These are phyloP conservation scores for Pseudocohnilembus persalinus DNA, from an alignment of 169 alveolate genomes.

Conservation along the genomic window DNA sequence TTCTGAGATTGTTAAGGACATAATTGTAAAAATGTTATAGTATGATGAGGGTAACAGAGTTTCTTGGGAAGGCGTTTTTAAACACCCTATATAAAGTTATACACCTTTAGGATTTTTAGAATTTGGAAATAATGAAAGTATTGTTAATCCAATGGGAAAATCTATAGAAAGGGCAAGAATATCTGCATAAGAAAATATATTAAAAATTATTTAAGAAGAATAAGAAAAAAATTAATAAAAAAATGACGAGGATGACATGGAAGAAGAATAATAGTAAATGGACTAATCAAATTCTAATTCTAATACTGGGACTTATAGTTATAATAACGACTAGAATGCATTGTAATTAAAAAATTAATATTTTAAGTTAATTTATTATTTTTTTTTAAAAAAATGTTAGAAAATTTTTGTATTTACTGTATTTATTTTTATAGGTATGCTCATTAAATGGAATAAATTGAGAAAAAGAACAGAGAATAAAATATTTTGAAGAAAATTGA, in stretches of 20 bases:
- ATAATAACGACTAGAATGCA: no score
- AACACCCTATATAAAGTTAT: constrained; percentile 1
- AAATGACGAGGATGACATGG: neutral
- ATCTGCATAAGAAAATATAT: neutral
- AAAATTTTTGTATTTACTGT: no score
- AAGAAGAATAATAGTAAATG: no score
- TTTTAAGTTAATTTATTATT: neutral
- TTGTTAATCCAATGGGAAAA: neutral
- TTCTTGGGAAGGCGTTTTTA: constrained; percentile 22
- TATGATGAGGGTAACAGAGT: constrained; percentile 20
- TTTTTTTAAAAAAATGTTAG: no score
- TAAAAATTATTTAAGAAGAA: neutral
- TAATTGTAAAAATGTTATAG: constrained; percentile 9
- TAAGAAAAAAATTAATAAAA: no score
- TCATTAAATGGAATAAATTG: neutral
- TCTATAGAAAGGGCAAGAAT: neutral
- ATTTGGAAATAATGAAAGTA: neutral
- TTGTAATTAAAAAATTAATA: no score
- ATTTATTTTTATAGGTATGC: neutral
- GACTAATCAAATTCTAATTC: neutral
- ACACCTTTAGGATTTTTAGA: neutral
- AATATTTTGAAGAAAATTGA: neutral
- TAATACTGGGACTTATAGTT: no score
- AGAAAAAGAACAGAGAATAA: no score
- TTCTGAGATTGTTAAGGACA: constrained; percentile 12